Evolutionary conservation across 163 green algal species (phyloP), one percentile per base, ranked within the genome.

Genomic region (Chloromonas sp.): DNA sequence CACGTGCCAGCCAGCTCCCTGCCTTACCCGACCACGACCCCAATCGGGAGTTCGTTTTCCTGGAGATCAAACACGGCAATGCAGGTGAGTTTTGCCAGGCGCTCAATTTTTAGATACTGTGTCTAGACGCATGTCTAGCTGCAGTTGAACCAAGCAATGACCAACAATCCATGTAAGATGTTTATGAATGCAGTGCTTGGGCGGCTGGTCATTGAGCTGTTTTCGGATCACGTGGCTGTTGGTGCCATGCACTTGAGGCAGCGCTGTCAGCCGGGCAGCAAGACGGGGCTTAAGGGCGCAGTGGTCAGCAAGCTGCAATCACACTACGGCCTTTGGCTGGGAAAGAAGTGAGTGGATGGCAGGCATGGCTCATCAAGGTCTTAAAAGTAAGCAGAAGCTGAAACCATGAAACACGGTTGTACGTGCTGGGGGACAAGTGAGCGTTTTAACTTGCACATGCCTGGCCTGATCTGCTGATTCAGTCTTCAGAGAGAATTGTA

Each of bases 271-370:
- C 79, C 84, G 5, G 89, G 88, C 57, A 82, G 86, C 8, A 83
- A 79, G n/a, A 84, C 90, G 0, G 81, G 81, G 1, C 89, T 94
- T 58, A 70, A 83, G 57, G 86, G 87, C 58, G 85, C 77, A 0
- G 60, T 61, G 58, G 84, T 93, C 13, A 83, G 92, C 86, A 90
- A 89, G 81, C 62, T 94, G 62, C 82, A 92, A 74, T 71, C 70
- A 36, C 81, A 86, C 71, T 90, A 91, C 79, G 90, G 70, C 71
- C 5, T 85, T 15, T 85, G 71, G 71, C 11, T 81, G 14, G 82
- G 82, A 14, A 85, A 85, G 82, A 85, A 62, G 82, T 85, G 71
- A 60, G 82, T 81, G 82, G 5, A 36, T 15, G 57, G 8, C 81
- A 61, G 2, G 1, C 13, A 71, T 59, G 3, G n/a, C 8, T 14